Evolutionary conservation across 1,284 basidiomycete species (phyloP).

Genomic region (Anthracocystis setariae): DNA sequence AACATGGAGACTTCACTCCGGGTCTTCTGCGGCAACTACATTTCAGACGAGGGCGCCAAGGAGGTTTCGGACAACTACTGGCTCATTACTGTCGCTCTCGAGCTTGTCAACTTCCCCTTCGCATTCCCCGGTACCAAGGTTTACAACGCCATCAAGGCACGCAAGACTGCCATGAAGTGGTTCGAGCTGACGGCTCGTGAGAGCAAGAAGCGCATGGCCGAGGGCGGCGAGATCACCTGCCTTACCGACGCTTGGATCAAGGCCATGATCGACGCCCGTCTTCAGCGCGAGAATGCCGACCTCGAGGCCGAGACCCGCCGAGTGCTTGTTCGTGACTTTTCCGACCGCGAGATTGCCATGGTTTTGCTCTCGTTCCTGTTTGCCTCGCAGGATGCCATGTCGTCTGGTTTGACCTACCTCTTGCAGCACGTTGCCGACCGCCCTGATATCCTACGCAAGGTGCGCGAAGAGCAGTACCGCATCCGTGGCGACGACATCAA

Average conservation of each 20-base stretch:
- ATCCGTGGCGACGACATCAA: constrained; percentile 83
- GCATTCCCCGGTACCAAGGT: constrained; percentile 84
- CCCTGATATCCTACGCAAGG: constrained; percentile 86
- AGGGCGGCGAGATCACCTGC: constrained; percentile 83
- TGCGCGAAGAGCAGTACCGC: constrained; percentile 88
- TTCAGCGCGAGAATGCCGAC: constrained; percentile 72
- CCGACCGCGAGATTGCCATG: constrained; percentile 94
- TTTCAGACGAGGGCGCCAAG: constrained; percentile 79
- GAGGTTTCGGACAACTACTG: constrained; percentile 95
- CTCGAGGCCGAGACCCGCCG: constrained; percentile 69
- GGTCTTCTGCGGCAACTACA: constrained; percentile 92
- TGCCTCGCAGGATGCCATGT: constrained; percentile 98
- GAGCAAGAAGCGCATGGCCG: constrained; percentile 85
- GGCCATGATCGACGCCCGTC: constrained; percentile 74
- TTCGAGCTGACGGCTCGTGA: constrained; percentile 81
- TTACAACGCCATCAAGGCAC: constrained; percentile 90
- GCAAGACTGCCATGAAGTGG: constrained; percentile 87
- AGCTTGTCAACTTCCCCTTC: constrained; percentile 98
- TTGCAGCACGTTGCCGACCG: constrained; percentile 96
- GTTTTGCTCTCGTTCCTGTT: constrained; percentile 94
- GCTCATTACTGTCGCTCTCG: constrained; percentile 91
- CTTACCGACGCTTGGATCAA: constrained; percentile 92
- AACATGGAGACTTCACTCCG: constrained; percentile 98
- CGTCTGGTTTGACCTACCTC: constrained; percentile 79
- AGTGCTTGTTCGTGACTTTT: constrained; percentile 78